phyloP scores from a whole-genome alignment of 2,329 filamentous ascomycete genomes.

The Talaromyces albobiverticillius region DNA sequence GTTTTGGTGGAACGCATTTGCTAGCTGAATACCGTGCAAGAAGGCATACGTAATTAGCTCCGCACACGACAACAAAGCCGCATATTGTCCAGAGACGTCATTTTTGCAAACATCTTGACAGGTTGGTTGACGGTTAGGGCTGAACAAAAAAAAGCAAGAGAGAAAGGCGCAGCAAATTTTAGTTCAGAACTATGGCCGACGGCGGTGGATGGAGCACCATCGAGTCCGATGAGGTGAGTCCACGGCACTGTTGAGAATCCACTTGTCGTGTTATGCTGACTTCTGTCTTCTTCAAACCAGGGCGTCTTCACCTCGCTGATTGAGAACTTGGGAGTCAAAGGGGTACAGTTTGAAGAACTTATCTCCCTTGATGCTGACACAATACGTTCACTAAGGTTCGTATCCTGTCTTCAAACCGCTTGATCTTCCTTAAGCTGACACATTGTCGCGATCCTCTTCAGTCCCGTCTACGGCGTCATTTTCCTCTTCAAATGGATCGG shows the following conservation, averaged over 20 bases:
- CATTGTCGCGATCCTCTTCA: constrained; percentile 23
- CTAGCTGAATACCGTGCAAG: too few relatives aligned
- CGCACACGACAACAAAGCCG: background rate
- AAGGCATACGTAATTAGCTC: background rate
- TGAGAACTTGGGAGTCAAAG: constrained; percentile 84
- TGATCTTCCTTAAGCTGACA: background rate
- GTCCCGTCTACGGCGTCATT: constrained; percentile 89
- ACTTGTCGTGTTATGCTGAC: background rate
- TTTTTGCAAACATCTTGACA: too few relatives aligned
- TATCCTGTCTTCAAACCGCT: background rate
- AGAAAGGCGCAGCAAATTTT: background rate
- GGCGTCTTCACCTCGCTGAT: constrained; percentile 97
- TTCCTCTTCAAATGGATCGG: constrained; percentile 88
- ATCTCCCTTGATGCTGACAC: constrained; percentile 76
- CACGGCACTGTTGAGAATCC: constrained; percentile 5
- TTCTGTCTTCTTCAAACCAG: constrained; percentile 44
- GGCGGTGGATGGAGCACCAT: constrained; percentile 87
- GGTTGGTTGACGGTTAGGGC: background rate
- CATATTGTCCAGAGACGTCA: too few relatives aligned
- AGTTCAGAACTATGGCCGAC: constrained; percentile 51
- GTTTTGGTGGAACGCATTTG: background rate
- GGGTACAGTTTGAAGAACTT: constrained; percentile 96
- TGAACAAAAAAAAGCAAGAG: too few relatives aligned
- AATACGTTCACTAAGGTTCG: constrained; percentile 42
- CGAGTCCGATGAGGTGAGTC: constrained; percentile 84